phyloP scores from a whole-genome alignment of 2,329 filamentous ascomycete genomes.

The Aspergillus eucalypticola region DNA sequence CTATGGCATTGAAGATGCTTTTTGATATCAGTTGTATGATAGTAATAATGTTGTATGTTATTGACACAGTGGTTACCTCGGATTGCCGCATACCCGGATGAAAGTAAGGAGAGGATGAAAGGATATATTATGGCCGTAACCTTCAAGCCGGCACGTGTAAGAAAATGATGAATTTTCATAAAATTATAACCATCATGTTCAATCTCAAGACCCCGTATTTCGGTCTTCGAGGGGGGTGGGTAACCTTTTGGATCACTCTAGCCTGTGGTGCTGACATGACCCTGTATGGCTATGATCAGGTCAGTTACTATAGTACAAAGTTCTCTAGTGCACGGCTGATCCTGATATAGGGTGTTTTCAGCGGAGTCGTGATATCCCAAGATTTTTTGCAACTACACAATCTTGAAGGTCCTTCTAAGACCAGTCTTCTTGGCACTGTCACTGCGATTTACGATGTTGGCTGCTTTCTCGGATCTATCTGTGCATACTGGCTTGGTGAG shows the following conservation, averaged over 20 bases:
- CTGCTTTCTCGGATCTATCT: conserved; percentile 48
- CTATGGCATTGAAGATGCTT: accelerated
- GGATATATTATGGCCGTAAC: no score
- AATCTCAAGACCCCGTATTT: not conserved
- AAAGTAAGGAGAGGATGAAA: no score
- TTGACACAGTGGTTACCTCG: no score
- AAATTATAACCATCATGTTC: not conserved
- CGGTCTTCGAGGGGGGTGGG: conserved; percentile 18
- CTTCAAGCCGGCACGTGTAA: no score
- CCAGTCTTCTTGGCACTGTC: conserved; percentile 9
- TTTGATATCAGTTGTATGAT: no score
- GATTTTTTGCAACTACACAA: conserved; percentile 11
- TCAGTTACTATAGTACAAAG: not conserved
- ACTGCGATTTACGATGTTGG: conserved; percentile 16
- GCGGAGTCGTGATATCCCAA: conserved; percentile 10
- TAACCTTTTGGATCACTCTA: conserved; percentile 25
- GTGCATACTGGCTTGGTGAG: conserved; percentile 45
- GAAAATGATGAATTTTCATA: not conserved
- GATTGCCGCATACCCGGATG: no score
- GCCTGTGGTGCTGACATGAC: conserved; percentile 26
- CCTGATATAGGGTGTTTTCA: conserved; percentile 4
- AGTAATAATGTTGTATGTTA: no score
- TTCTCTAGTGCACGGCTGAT: not conserved
- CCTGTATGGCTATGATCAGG: conserved; percentile 25
- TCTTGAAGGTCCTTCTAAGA: conserved; percentile 9